phyloP scores from a whole-genome alignment of 306 rosid genomes.

The Alnus glutinosa region DNA sequence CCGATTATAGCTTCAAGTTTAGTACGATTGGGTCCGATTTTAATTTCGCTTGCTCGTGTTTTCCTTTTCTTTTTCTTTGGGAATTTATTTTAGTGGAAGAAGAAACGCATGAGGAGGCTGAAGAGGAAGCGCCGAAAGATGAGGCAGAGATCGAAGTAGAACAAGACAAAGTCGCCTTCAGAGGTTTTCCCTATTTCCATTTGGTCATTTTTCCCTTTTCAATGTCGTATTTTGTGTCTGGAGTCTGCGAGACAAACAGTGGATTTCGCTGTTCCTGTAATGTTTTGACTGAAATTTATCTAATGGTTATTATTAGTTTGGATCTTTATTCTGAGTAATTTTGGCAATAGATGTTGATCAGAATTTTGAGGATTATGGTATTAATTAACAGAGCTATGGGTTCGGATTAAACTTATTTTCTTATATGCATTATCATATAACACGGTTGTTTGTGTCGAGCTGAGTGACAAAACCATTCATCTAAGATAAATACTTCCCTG shows the following conservation, averaged over 20 bases:
- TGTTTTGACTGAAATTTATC: not conserved
- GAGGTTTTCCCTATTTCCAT: not conserved
- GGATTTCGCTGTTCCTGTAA: not conserved
- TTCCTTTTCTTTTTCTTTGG: not conserved
- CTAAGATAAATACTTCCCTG: too few relatives aligned
- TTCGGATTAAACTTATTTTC: too few relatives aligned
- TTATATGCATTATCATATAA: too few relatives aligned
- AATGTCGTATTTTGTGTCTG: too few relatives aligned
- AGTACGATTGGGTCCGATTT: not conserved
- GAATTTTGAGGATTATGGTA: too few relatives aligned
- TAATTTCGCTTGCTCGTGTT: not conserved
- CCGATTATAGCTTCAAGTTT: not conserved
- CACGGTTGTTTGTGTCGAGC: too few relatives aligned
- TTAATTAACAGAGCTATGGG: too few relatives aligned
- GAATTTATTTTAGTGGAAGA: not conserved
- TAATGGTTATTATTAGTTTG: too few relatives aligned
- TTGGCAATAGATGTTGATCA: too few relatives aligned
- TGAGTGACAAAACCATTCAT: too few relatives aligned
- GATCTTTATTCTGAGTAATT: too few relatives aligned
- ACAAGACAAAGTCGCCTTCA: not conserved
- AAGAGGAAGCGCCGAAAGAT: conserved; percentile 6
- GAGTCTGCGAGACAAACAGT: not conserved
- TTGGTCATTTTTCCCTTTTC: not conserved
- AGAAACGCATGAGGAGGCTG: conserved; percentile 7
- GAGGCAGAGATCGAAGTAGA: conserved; percentile 7